Base-by-base conservation (phyloP, 345 rosid genomes). In the Salix dunnii region DNA sequence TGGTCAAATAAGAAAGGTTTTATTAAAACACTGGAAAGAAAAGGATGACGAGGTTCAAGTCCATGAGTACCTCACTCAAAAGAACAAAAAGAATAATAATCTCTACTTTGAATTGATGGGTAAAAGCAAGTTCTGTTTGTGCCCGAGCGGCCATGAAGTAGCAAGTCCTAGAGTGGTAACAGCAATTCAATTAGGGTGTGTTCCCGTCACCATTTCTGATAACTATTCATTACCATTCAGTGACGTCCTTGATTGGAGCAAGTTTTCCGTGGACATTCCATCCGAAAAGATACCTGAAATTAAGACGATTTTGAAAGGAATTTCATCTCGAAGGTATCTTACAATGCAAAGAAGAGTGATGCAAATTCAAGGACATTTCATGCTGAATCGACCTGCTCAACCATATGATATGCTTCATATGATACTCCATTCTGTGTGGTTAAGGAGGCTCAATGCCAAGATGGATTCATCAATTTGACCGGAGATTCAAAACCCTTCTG, bases 91-190 rank as follows among this genome's bases (percentile, higher is more conserved):
- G 25, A n/a, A 58, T 0, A 58, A 1, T 9, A 23, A 58, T 58
- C 28, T 58, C 38, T 90, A 91, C 86, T 69, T 72, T 1, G 28
- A 81, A 35, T 53, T 86, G 69, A 88, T 91, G 89, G 86, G 86
- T 9, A 61, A 49, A 5, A 78, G 86, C 69, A 88, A 82, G 79
- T 90, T 82, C 71, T 90, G 93, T 67, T 30, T 91, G 30, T 90
- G 96, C 67, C 94, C 94, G 0, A 90, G 93, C 53, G 93, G 96
- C 69, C 87, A 66, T 73, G 92, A 90, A 79, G 96, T 91, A 12
- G 93, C 93, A 0, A 90, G 94, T 79, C 96, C 94, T 7, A 83
- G 96, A 74, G 66, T 87, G 28, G 88, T 85, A 0, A 89, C 88
- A 49, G 72, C 94, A 2, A 84, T 90, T 3, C 79, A 85, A 62